phyloP scores from a whole-genome alignment of 2,329 filamentous ascomycete genomes.

The Spiromastix sp. region DNA sequence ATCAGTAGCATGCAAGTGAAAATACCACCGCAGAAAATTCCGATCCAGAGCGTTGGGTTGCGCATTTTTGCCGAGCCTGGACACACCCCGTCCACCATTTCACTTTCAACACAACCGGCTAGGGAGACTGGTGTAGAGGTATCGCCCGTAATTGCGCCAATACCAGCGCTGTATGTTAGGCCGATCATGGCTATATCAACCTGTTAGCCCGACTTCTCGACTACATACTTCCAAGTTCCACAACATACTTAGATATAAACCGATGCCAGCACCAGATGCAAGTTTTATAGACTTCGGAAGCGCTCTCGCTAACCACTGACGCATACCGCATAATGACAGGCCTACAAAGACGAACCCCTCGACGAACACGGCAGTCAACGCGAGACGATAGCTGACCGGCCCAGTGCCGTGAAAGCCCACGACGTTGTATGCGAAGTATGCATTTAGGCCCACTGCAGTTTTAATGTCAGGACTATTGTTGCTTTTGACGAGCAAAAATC shows the following conservation, averaged over 20 bases:
- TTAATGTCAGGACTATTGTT: background rate
- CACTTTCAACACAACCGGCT: slow-evolving; percentile 56
- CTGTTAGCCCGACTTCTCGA: background rate
- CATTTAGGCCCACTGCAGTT: slow-evolving; percentile 65
- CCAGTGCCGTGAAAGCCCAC: slow-evolving; percentile 69
- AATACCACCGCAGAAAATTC: slow-evolving; percentile 76
- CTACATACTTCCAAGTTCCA: background rate
- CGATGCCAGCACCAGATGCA: slow-evolving; percentile 76
- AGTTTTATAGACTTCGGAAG: slow-evolving; percentile 80
- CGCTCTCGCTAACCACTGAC: slow-evolving; percentile 77
- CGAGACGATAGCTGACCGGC: slow-evolving; percentile 61
- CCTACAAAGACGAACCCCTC: slow-evolving; percentile 79
- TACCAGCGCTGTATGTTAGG: slow-evolving; percentile 68
- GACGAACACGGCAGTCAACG: slow-evolving; percentile 77
- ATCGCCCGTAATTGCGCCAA: slow-evolving; percentile 66
- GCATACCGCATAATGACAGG: slow-evolving; percentile 67
- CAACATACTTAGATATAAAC: slow-evolving; percentile 53
- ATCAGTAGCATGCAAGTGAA: slow-evolving; percentile 72
- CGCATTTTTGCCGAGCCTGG: slow-evolving; percentile 63
- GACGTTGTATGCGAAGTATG: slow-evolving; percentile 75
- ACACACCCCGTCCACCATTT: slow-evolving; percentile 45
- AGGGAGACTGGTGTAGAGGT: slow-evolving; percentile 59
- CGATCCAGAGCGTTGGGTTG: slow-evolving; percentile 74
- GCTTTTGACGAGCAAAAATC: background rate
- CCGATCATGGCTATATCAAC: slow-evolving; percentile 41